These are phyloP conservation scores for Austroboletus eburneus DNA, from an alignment of 768 basidiomycete genomes.

Conservation along the genomic window DNA sequence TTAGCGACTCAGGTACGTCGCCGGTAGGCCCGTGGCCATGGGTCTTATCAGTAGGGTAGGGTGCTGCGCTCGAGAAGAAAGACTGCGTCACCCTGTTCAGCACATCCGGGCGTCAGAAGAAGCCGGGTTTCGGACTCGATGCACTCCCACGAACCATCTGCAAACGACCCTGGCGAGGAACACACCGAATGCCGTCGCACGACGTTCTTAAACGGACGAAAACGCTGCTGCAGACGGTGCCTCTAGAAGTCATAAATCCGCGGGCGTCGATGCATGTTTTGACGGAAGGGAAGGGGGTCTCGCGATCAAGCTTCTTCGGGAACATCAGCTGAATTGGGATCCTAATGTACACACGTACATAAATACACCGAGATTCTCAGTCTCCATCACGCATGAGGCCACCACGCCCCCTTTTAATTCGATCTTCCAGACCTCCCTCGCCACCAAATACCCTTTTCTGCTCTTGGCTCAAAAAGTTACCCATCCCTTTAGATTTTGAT, in stretches of 20 bases:
- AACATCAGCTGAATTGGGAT: not conserved
- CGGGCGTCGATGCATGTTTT: not conserved
- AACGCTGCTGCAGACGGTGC: not conserved
- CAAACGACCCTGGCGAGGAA: not conserved
- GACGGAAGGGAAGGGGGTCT: too few species aligned
- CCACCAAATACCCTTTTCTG: slow-evolving; percentile 84
- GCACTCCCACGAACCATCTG: not conserved
- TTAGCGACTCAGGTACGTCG: slow-evolving; percentile 9
- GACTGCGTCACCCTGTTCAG: not conserved
- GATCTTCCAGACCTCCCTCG: slow-evolving; percentile 70
- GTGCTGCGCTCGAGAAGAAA: not conserved
- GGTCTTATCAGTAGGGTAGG: not conserved
- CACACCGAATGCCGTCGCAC: not conserved
- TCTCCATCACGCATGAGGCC: slow-evolving; percentile 60
- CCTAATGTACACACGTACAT: slow-evolving; percentile 8
- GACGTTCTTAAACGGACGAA: not conserved
- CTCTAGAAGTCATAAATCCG: not conserved
- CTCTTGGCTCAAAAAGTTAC: slow-evolving; percentile 76
- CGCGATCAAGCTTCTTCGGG: not conserved
- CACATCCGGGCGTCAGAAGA: slow-evolving; percentile 1
- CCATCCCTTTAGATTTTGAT: slow-evolving; percentile 71
- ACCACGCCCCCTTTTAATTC: slow-evolving; percentile 67
- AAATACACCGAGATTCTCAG: slow-evolving; percentile 12
- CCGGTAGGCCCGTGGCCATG: not conserved
- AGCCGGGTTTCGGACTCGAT: not conserved